phyloP scores from a whole-genome alignment of 2,329 filamentous ascomycete species.

The Botrytis elliptica region DNA sequence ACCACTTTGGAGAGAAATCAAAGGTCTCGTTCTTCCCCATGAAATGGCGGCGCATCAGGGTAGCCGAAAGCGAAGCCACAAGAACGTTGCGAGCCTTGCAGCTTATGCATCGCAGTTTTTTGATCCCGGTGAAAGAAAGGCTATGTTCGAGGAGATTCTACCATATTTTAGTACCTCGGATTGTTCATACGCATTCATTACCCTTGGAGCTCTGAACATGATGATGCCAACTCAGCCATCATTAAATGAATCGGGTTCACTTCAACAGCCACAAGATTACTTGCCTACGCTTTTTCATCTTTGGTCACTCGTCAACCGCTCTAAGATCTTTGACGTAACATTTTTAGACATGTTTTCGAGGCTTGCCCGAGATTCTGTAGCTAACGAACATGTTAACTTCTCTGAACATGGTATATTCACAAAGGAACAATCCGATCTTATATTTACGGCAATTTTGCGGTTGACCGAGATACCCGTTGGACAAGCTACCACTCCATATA shows the following conservation, averaged over 20 bases:
- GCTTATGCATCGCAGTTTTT: slow-evolving; percentile 91
- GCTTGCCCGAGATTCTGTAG: slow-evolving; percentile 78
- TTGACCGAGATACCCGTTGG: slow-evolving; percentile 94
- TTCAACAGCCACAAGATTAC: slow-evolving; percentile 79
- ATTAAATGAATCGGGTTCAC: slow-evolving; percentile 66
- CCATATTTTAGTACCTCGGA: slow-evolving; percentile 93
- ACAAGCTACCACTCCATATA: slow-evolving; percentile 91
- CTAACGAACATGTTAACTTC: slow-evolving; percentile 73
- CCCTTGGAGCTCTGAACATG: slow-evolving; percentile 82
- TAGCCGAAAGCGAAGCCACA: slow-evolving; percentile 54
- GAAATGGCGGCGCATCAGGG: slow-evolving; percentile 70
- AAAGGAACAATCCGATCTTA: slow-evolving; percentile 82
- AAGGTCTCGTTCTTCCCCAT: slow-evolving; percentile 81
- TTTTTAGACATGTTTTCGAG: slow-evolving; percentile 90
- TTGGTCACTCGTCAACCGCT: slow-evolving; percentile 90
- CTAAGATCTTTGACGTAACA: slow-evolving; percentile 79
- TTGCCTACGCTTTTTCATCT: slow-evolving; percentile 94
- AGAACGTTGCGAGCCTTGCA: slow-evolving; percentile 80
- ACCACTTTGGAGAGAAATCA: slow-evolving; percentile 89
- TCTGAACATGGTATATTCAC: slow-evolving; percentile 88
- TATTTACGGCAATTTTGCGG: slow-evolving; percentile 88
- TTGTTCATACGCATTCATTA: slow-evolving; percentile 86
- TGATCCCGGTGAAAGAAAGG: slow-evolving; percentile 79
- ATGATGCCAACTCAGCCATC: slow-evolving; percentile 82
- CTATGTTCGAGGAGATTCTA: slow-evolving; percentile 76